These are phyloP conservation scores for Ceratocystis smalleyi DNA, from an alignment of 2,329 filamentous ascomycete genomes.

Conservation along the genomic window DNA sequence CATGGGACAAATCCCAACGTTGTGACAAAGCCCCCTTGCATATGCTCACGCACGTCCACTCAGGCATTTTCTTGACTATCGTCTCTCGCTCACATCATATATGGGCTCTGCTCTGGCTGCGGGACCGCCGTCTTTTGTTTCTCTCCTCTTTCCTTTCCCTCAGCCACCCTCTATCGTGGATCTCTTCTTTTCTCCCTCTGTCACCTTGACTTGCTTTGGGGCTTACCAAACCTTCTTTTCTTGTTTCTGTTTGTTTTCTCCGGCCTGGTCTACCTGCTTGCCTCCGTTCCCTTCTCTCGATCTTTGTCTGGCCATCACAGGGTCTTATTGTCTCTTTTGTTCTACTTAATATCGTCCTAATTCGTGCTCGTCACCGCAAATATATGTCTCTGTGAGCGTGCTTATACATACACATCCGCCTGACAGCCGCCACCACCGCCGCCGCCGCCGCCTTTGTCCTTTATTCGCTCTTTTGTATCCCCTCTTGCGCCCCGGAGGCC, in stretches of 20 bases:
- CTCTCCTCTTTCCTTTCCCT: neutral
- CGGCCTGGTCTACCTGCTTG: conserved; percentile 3
- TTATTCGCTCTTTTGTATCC: neutral
- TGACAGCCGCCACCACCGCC: no score
- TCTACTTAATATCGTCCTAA: neutral
- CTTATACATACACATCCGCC: neutral
- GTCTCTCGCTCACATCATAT: neutral
- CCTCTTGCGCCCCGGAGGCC: neutral
- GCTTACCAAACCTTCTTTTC: neutral
- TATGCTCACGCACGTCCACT: neutral
- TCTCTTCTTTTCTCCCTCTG: neutral
- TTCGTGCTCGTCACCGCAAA: neutral
- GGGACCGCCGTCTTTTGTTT: neutral
- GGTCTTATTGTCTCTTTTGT: neutral
- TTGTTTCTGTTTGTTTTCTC: neutral
- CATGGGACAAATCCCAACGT: neutral
- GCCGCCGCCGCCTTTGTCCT: neutral
- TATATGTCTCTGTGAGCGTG: neutral
- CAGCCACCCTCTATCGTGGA: neutral
- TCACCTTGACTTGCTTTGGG: neutral
- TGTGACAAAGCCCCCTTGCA: conserved; percentile 1
- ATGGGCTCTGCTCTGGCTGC: neutral
- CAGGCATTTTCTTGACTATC: no score
- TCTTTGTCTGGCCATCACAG: neutral
- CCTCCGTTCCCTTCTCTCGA: conserved; percentile 1